A percentile compares a stretch with the other conserved stretches of the same genome.
Evolutionary conservation across 306 rosid species (phyloP).

Genomic region (Mimosa pudica): DNA sequence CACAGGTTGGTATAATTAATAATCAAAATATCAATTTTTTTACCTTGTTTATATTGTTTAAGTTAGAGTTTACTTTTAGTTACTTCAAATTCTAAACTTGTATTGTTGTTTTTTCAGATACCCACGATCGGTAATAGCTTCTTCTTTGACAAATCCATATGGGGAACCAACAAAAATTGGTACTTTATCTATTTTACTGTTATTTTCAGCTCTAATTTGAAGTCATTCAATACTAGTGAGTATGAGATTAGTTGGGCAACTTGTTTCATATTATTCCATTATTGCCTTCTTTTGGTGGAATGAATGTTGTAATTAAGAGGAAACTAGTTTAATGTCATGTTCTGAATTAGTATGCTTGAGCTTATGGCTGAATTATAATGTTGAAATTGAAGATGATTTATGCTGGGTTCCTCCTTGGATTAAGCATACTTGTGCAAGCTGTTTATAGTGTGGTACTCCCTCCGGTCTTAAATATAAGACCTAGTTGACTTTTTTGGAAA

Average conservation of each 20-base stretch:
- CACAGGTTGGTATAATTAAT: slow-evolving; percentile 47
- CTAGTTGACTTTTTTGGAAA: too few species aligned
- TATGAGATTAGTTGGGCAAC: not conserved
- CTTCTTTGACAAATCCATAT: slow-evolving; percentile 59
- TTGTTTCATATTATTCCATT: not conserved
- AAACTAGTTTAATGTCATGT: not conserved
- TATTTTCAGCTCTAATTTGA: slow-evolving; percentile 10
- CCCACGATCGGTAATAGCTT: slow-evolving; percentile 44
- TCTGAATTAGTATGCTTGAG: too few species aligned
- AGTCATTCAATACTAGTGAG: not conserved
- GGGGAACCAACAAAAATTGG: slow-evolving; percentile 51
- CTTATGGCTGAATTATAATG: too few species aligned
- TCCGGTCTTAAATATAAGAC: too few species aligned
- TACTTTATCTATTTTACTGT: slow-evolving; percentile 31
- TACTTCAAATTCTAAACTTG: slow-evolving; percentile 4
- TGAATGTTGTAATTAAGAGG: not conserved
- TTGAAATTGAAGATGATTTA: too few species aligned
- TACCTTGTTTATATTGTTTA: not conserved
- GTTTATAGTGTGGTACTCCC: too few species aligned
- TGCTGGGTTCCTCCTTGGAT: too few species aligned
- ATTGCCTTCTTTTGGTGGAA: not conserved
- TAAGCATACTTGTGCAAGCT: too few species aligned
- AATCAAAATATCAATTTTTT: not conserved
- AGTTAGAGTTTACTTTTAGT: not conserved
- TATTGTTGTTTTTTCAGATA: slow-evolving; percentile 44